A percentile compares a stretch with the other conserved stretches of the same genome.
These are phyloP conservation scores for Colletotrichum godetiae DNA, from an alignment of 2,329 filamentous ascomycete species.

Conservation along the genomic window DNA sequence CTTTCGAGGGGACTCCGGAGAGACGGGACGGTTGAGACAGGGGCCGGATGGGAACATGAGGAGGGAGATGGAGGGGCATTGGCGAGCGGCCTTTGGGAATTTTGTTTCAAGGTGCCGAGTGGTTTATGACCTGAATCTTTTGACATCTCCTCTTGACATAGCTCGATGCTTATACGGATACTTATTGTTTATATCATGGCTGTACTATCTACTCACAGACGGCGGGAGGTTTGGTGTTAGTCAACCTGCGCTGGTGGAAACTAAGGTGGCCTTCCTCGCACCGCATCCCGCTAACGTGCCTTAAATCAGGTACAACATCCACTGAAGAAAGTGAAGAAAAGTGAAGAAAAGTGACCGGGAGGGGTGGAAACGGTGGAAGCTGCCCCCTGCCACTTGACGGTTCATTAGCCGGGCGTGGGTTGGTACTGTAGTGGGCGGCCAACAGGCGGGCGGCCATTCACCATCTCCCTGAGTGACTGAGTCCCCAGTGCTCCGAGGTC, in stretches of 20 bases:
- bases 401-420: background rate
- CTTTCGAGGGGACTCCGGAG: conserved; percentile 7
- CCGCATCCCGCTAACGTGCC: background rate
- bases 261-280: background rate
- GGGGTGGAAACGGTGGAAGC: background rate
- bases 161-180: background rate
- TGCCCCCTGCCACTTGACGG: background rate
- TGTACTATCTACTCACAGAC: background rate
- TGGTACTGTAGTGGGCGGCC: background rate
- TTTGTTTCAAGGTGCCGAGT: background rate
- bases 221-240: background rate
- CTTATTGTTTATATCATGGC: background rate
- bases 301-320: conserved; percentile 12
- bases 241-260: background rate
- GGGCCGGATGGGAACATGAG: background rate
- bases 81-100: background rate
- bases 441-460: background rate
- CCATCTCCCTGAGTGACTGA: background rate
- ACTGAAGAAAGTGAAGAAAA: conserved; percentile 28
- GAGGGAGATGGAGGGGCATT: background rate
- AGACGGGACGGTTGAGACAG: background rate
- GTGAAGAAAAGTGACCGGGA: background rate
- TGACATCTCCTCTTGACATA: background rate
- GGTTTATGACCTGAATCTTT: background rate
- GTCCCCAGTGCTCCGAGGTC: background rate